Percentiles rank a stretch among this genome's conserved stretches.
These are phyloP conservation scores for Mucor irregularis DNA, from an alignment of 371 early-diverging fungal genomes.

Conservation along the genomic window DNA sequence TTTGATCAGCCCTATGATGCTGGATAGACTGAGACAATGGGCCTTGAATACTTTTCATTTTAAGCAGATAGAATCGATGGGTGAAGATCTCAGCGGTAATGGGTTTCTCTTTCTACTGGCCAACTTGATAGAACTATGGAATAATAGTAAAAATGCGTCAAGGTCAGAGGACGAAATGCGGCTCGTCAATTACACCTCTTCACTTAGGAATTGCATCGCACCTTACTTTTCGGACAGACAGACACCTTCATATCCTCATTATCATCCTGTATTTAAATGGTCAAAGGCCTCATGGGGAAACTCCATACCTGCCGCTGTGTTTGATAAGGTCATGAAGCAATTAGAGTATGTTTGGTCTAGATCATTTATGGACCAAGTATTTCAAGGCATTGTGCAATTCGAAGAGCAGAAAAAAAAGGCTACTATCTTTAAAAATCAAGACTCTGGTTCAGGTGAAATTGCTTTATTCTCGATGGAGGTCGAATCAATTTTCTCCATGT, in stretches of 20 bases:
- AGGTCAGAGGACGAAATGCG: constrained; percentile 1
- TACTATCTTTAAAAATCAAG: neutral
- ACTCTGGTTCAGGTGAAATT: constrained; percentile 6
- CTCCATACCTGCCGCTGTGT: constrained; percentile 39
- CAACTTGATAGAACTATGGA: constrained; percentile 52
- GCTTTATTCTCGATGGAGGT: constrained; percentile 52
- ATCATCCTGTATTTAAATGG: constrained; percentile 74
- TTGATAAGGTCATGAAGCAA: constrained; percentile 46
- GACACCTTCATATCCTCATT: constrained; percentile 40
- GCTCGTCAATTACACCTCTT: constrained; percentile 30
- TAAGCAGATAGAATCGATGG: neutral
- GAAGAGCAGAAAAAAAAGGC: constrained; percentile 4
- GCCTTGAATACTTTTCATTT: neutral
- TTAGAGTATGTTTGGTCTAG: constrained; percentile 63
- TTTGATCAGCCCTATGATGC: constrained; percentile 19
- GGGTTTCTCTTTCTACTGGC: constrained; percentile 58
- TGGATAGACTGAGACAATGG: constrained; percentile 21
- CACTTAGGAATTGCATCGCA: constrained; percentile 39
- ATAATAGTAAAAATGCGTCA: neutral
- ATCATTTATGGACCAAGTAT: constrained; percentile 48
- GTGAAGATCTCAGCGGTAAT: constrained; percentile 41
- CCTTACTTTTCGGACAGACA: constrained; percentile 51
- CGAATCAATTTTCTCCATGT: constrained; percentile 56
- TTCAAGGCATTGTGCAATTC: constrained; percentile 40
- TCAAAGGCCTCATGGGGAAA: constrained; percentile 43